These are phyloP conservation scores for Ammopiptanthus mongolicus DNA, from an alignment of 306 rosid species.

Conservation along the genomic window DNA sequence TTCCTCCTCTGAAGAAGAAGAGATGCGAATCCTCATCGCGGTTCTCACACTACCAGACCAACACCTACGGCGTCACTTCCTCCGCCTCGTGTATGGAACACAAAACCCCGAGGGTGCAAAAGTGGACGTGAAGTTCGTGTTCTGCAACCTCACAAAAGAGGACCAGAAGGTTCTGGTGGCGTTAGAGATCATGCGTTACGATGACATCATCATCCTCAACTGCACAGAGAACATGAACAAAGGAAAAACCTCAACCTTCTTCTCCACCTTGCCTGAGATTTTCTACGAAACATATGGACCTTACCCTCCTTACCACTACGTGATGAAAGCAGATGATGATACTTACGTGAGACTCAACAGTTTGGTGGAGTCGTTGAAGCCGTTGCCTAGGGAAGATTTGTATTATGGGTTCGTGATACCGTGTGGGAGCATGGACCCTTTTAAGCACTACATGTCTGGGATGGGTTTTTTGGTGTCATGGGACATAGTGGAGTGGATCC, in stretches of 20 bases:
- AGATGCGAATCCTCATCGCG: conserved; percentile 68
- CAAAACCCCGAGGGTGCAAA: conserved; percentile 44
- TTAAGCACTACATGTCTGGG: conserved; percentile 85
- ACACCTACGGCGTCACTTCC: conserved; percentile 87
- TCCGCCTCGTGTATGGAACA: conserved; percentile 79
- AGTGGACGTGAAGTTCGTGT: conserved; percentile 79
- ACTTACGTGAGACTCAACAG: conserved; percentile 56
- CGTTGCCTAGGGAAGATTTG: conserved; percentile 70
- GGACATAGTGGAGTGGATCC: conserved; percentile 91
- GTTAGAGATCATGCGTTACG: conserved; percentile 70
- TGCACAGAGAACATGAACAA: conserved; percentile 94
- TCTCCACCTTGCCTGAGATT: conserved; percentile 64
- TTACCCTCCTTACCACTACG: conserved; percentile 79
- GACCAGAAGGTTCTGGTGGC: conserved; percentile 71
- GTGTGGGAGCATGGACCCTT: conserved; percentile 92
- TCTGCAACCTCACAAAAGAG: conserved; percentile 88
- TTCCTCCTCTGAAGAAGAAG: conserved; percentile 13
- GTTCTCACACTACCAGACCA: conserved; percentile 91
- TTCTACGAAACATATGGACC: conserved; percentile 36
- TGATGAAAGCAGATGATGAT: conserved; percentile 90
- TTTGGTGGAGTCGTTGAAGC: conserved; percentile 54
- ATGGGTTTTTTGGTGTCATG: conserved; percentile 90
- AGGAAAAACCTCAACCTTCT: conserved; percentile 80
- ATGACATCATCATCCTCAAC: conserved; percentile 79
- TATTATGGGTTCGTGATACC: conserved; percentile 93